Base-by-base conservation (phyloP, 192 early-diverging fungal species). In the Coemansia sp. region DNA sequence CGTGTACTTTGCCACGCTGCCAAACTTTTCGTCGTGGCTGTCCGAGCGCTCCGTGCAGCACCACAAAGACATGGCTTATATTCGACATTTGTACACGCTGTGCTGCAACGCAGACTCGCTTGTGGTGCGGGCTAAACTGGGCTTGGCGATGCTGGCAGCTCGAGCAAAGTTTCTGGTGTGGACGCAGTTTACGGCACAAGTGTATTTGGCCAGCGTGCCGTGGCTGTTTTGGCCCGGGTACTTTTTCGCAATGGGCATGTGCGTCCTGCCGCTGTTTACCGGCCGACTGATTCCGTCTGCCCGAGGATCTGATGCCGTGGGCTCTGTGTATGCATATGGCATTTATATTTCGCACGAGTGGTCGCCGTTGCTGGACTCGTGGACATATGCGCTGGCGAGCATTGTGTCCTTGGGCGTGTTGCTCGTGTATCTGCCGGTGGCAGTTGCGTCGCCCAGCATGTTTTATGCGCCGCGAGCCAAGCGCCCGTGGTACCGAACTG, bases 261-360 rank as follows among this genome's bases (percentile, higher is more conserved):
- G 86, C 2, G 67, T 84, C 9, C 74, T 86, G 4, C 90, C 90
- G 0, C 86, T 89, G 86, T 92, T 92, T 53, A 52, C 82, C 7
- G 92, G 88, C 2, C 81, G 84, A 2, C 81, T 93, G 62, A 85
- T 93, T 9, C 88, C 91, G 22, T 73, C 85, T 3, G 71, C 81
- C 11, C 53, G 49, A 0, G 63, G 57, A 6, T 41, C 66, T 3
- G 60, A 55, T 53, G 86, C 52, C 55, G 14, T 70, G 14, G 88
- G 86, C 0, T 72, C 69, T 0, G 82, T 87, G 27, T 89, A 86
- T 45, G 51, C 83, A 5, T 86, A 73, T 53, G 88, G 88, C 1
- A 69, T 89, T 12, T 73, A 67, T 17, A 72, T 83, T n/a, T 72
- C 65, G 10, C 65, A 63, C 14, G 72, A 75, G 19, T 83, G 81